Evolutionary conservation across 73 alveolate genomes (phyloP), one percentile per base, ranked within the genome.

Genomic region (Paramecium pentaurelia): DNA sequence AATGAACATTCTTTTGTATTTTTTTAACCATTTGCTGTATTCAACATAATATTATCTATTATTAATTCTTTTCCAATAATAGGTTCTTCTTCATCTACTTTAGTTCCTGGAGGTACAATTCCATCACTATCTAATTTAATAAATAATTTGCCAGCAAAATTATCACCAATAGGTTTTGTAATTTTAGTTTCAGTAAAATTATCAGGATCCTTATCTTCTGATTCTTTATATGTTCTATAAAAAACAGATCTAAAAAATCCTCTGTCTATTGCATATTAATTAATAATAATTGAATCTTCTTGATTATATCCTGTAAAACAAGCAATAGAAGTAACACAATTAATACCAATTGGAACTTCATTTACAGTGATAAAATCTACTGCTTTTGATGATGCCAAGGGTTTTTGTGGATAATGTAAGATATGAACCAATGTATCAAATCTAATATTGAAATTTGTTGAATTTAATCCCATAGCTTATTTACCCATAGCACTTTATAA

Each of bases 401-500:
- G 97, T 86, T 95, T 95, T 95, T 98, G 96, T 1, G 99, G 99
- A 93, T 99, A 99, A 96, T 95, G 99, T 75, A 99, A 96, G 38
- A 98, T 97, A 93, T 99, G 99, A 18, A 99, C 99, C 64, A 98
- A 96, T 54, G 99, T 98, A 93, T 99, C 99, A 99, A 99, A 97
- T 54, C 99, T 95, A 44, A 99, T 94, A 86, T 98, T 95, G 95
- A 95, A 99, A 94, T 98, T 98, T 25, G 98, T 93, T 12, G 99
- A 97, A 94, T 98, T 98, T 44, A 99, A 98, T 34, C 99, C 99
- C 96, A 99, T 98, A 2, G 99, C 99, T 91, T 95, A 99, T 93
- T 99, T 99, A 34, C 99, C 99, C 99, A 99, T 99, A 73, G 99
- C 99, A 89, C 99, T 95, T 91, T 99, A 98, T 75, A 92, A 95